Evolutionary conservation across 2,329 filamentous ascomycete species (phyloP), one percentile per base, ranked within the genome.

Genomic region (Fusarium chlamydosporum): DNA sequence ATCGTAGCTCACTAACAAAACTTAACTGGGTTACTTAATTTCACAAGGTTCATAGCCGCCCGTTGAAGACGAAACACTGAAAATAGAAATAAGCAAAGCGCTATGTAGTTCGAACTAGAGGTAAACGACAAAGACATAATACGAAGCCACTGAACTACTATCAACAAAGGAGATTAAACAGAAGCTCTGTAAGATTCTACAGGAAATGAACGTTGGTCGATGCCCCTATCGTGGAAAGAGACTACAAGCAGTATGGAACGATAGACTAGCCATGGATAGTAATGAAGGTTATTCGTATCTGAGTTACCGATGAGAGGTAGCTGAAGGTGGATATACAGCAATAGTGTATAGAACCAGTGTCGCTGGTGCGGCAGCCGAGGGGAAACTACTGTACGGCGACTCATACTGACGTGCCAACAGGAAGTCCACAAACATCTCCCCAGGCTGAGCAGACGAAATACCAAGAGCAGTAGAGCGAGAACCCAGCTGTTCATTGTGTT

Each of bases 31-130:
- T 20, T 23, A 11, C 34, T 23, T 54, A 53, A 67, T 67, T 31
- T 70, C 52, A 48, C 18, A 41, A 29, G 45, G 20, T 42, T 35
- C 48, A 52, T 46, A 27, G 33, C 23, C 37, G 40, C 35, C 27
- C 38, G 37, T 42, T 40, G 47, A 34, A 38, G 37, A 31, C 6
- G 23, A 11, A 35, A 15, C 18, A 16, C 65, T 62, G 66, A 56
- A 59, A 69, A 69, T 69, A 69, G 62, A 67, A 69, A 63, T 43
- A 53, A 62, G 51, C 48, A 55, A 51, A 55, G 16, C 52, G 42
- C 50, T 53, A 42, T 35, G n/a, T 27, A 55, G 37, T 23, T 8
- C 45, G 38, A 18, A 56, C 33, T 5, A 13, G 40, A 53, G 16
- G 40, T 29, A 18, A 15, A 37, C 27, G 11, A 45, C 23, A 52